Evolutionary conservation across 306 rosid species (phyloP), one percentile per base, ranked within the genome.

Genomic region (Pachyrhizus erosus): DNA sequence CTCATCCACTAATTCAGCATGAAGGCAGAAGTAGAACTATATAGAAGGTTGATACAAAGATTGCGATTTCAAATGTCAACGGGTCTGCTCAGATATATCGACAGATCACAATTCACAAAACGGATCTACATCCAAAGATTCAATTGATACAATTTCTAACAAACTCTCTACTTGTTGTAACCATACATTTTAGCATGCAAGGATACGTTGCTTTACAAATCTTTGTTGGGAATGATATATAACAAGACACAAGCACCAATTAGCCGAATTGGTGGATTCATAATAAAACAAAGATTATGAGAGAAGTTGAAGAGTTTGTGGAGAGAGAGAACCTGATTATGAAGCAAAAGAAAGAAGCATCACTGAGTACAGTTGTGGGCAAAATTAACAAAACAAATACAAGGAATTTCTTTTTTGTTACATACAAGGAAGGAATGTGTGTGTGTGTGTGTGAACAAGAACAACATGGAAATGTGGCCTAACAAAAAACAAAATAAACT

Each of bases 241-340:
- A 37, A 15, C 21, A 37, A 24, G 11, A 23, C 64, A 23, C 7
- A 49, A 5, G 57, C 57, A 31, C 23, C n/a, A 14, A 40, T 26
- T 42, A 29, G 57, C 40, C 9, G 8, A 37, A 37, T 37, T 37
- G 40, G 65, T 42, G 57, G 72, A 72, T 66, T 65, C 21, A 61
- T 29, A 45, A 76, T 11, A 2, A 66, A 84, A 74, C 14, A 55
- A 12, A 31, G 33, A 72, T 65, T 31, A 24, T 18, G 7, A 46
- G 4, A 39, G 67, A 34, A 31, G 37, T 34, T 39, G 79, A 73
- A 82, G 40, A 68, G 62, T 20, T 27, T 12, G 66, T 20, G 23
- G n/a, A 66, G 64, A 49, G 49, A 52, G 76, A 77, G 29, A 55
- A 82, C 81, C 83, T 85, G 52, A 39, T 24, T 14, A 58, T 34